Percentiles rank a stretch among this genome's conserved stretches.
Evolutionary conservation across 108 stramenopile genomes (phyloP).

Genomic region (Stephanodiscus triporus): DNA sequence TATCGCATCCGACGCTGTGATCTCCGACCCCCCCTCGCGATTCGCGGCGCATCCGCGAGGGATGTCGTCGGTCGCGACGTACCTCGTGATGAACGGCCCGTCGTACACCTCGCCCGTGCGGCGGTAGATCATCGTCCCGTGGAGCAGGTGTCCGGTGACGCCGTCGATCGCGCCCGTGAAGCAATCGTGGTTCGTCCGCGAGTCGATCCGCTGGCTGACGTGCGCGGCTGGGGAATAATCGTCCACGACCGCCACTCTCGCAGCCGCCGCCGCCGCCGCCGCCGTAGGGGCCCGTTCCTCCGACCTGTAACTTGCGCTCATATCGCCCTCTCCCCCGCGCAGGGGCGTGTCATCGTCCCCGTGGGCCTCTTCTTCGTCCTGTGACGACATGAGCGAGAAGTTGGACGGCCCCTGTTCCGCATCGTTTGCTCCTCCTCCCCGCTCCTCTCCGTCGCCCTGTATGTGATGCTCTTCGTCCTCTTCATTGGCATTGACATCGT

Average conservation of each 20-base stretch:
- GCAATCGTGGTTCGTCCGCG: constrained; percentile 24
- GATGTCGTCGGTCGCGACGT: constrained; percentile 10
- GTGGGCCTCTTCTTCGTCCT: not conserved
- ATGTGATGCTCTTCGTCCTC: not conserved
- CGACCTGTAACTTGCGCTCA: not conserved
- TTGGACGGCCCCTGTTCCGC: not conserved
- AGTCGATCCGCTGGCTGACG: constrained; percentile 23
- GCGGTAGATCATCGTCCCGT: constrained; percentile 28
- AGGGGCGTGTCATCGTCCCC: not conserved
- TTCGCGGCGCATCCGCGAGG: too few species aligned
- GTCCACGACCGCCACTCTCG: too few species aligned
- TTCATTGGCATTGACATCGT: not conserved
- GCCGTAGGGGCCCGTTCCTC: not conserved
- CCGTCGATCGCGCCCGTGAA: constrained; percentile 51
- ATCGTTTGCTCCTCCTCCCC: not conserved
- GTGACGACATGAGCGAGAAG: not conserved
- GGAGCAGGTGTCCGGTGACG: constrained; percentile 38
- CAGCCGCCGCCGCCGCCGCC: not conserved
- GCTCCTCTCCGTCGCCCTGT: not conserved
- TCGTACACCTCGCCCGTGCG: constrained; percentile 40
- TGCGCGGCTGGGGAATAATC: constrained; percentile 2
- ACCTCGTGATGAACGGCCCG: constrained; percentile 26
- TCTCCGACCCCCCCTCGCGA: not conserved
- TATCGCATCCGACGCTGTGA: not conserved
- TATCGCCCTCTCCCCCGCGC: too few species aligned